phyloP scores from a whole-genome alignment of 495 filamentous ascomycete genomes.

The Lasiosphaeria hispida region DNA sequence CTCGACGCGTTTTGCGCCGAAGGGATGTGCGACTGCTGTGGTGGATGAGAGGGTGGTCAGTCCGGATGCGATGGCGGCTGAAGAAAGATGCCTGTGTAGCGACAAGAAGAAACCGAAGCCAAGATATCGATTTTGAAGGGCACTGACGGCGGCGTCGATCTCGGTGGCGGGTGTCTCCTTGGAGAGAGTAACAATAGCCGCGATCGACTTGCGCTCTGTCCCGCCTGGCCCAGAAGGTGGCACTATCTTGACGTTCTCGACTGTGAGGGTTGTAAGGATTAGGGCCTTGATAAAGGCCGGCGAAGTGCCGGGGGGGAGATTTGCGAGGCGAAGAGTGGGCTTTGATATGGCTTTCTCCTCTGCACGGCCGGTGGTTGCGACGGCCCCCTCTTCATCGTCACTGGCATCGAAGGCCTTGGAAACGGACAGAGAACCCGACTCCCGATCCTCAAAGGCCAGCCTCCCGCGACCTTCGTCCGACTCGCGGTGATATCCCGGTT shows the following conservation, averaged over 20 bases:
- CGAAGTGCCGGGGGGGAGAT: constrained; percentile 63
- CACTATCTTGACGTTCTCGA: constrained; percentile 78
- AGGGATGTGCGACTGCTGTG: constrained; percentile 62
- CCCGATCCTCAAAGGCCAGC: constrained; percentile 37
- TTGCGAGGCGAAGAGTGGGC: constrained; percentile 77
- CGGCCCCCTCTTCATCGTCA: constrained; percentile 42
- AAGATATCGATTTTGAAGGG: constrained; percentile 81
- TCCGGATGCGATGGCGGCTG: constrained; percentile 63
- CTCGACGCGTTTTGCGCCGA: constrained; percentile 75
- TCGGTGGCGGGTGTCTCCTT: constrained; percentile 82
- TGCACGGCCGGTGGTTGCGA: constrained; percentile 38
- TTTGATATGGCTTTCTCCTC: constrained; percentile 76
- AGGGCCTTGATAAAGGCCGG: constrained; percentile 70
- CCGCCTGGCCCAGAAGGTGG: constrained; percentile 40
- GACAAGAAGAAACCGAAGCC: constrained; percentile 83
- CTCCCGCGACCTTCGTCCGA: constrained; percentile 35
- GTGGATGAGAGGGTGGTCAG: constrained; percentile 53
- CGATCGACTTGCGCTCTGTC: constrained; percentile 70
- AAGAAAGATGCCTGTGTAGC: constrained; percentile 80
- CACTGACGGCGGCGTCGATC: constrained; percentile 76
- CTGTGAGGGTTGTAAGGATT: constrained; percentile 62
- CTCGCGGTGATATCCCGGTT: constrained; percentile 23
- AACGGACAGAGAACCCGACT: constrained; percentile 29
- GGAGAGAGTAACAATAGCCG: constrained; percentile 81
- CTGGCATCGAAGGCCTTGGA: constrained; percentile 44